phyloP scores from a whole-genome alignment of 176 grass and related monocot species.

The Rhynchospora breviuscula region DNA sequence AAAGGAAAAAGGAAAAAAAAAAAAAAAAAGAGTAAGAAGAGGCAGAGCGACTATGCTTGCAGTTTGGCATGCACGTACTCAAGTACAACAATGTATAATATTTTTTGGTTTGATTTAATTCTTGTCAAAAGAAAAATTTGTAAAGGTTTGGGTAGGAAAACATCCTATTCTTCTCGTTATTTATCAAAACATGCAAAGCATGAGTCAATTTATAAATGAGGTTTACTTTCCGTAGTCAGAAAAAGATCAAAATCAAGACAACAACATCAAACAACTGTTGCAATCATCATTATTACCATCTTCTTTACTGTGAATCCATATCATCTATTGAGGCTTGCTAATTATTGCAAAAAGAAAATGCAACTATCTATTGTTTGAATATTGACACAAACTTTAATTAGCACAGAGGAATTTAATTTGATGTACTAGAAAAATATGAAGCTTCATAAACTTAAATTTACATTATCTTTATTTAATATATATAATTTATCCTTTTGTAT shows the following conservation, averaged over 20 bases:
- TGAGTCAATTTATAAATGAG: neutral
- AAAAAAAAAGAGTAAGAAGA: too few relatives aligned
- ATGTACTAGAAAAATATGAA: too few relatives aligned
- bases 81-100: neutral
- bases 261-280: neutral
- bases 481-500: too few relatives aligned
- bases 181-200: neutral
- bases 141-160: neutral
- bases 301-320: neutral
- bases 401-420: too few relatives aligned
- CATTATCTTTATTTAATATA: too few relatives aligned
- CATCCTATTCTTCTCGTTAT: neutral
- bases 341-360: too few relatives aligned
- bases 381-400: too few relatives aligned
- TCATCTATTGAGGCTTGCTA: neutral
- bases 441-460: too few relatives aligned
- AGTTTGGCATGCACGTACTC: too few relatives aligned
- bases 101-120: neutral
- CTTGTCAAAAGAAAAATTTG: neutral
- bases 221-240: neutral
- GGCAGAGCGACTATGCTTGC: too few relatives aligned
- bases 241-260: neutral
- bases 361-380: too few relatives aligned
- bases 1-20: too few relatives aligned
- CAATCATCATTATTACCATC: neutral